These are phyloP conservation scores for Eucalyptus polyanthemos DNA, from an alignment of 345 rosid genomes.

Conservation along the genomic window DNA sequence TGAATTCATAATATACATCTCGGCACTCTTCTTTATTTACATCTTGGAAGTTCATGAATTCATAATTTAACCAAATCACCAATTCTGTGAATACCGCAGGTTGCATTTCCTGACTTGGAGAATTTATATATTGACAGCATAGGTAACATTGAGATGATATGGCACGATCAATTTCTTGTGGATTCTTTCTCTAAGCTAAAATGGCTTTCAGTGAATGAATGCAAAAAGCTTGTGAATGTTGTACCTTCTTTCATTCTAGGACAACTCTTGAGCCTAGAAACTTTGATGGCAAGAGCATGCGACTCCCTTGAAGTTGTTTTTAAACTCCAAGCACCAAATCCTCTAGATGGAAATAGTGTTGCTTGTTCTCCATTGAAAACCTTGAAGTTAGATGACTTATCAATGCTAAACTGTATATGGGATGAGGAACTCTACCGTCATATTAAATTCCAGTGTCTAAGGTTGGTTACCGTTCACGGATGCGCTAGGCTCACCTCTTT, in stretches of 20 bases:
- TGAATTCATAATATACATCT: background rate
- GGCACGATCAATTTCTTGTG: fast-evolving
- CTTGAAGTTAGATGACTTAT: no score
- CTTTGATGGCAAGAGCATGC: fast-evolving
- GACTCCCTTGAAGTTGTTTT: no score
- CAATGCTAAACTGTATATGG: no score
- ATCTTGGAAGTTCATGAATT: background rate
- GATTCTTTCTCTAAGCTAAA: background rate
- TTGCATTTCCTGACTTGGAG: background rate
- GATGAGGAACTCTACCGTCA: no score
- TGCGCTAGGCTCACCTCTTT: background rate
- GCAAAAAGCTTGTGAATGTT: background rate
- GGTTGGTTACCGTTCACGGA: fast-evolving
- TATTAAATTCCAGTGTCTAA: no score
- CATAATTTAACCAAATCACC: fast-evolving
- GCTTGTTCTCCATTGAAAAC: no score
- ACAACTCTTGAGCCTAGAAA: background rate
- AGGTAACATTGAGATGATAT: background rate
- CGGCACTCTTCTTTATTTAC: background rate
- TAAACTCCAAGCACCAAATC: no score
- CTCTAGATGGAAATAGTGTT: no score
- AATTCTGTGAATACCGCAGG: background rate
- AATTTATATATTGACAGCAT: background rate
- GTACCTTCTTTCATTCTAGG: background rate
- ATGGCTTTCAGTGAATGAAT: fast-evolving